Conservation (phyloP, 805 yeast species). For the Komagataella phaffii region DNA sequence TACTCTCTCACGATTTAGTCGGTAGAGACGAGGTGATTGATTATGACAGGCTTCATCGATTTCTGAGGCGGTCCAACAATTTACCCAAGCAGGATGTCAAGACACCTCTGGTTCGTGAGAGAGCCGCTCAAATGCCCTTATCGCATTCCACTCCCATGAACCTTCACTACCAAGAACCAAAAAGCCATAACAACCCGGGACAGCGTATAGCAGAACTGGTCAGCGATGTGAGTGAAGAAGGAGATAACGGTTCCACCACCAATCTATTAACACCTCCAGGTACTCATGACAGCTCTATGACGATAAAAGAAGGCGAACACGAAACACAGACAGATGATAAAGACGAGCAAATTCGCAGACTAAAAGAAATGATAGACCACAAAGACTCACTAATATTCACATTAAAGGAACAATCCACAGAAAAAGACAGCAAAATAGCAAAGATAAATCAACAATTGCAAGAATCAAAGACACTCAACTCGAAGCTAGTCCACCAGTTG, state of each 20-base stretch:
- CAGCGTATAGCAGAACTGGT: neutral
- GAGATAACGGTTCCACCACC: neutral
- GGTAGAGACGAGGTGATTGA: neutral
- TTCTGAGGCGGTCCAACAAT: neutral
- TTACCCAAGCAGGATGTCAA: neutral
- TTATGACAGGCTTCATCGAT: neutral
- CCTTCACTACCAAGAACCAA: neutral
- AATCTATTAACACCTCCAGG: neutral
- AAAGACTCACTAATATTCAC: neutral
- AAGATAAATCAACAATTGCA: neutral
- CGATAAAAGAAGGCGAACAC: neutral
- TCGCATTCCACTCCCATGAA: neutral
- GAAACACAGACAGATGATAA: neutral
- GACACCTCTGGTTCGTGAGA: neutral
- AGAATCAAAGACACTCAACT: neutral
- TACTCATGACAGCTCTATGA: neutral
- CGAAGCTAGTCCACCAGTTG: neutral
- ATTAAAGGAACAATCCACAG: neutral
- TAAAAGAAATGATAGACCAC: neutral
- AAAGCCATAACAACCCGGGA: neutral
- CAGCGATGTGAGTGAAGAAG: neutral
- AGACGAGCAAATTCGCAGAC: neutral
- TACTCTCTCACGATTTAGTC: neutral
- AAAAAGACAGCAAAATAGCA: neutral
- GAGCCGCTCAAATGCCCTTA: neutral